Evolutionary conservation across 2,329 filamentous ascomycete genomes (phyloP).

Genomic region (Arthrobotrys conoides): DNA sequence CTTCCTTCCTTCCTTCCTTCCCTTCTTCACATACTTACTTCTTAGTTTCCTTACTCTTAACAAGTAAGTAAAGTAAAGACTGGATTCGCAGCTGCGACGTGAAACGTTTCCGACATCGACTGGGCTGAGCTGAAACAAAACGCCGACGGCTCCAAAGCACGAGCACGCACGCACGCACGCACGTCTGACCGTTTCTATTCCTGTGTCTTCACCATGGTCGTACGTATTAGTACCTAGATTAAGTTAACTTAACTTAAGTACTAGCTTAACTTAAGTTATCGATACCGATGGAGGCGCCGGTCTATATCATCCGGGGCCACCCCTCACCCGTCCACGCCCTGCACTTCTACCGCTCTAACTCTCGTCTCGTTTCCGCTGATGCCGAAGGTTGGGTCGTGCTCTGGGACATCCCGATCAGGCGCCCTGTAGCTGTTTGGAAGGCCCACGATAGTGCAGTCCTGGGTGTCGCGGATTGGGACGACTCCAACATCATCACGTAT

Average conservation of each 20-base stretch:
- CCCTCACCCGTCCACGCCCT: constrained; percentile 82
- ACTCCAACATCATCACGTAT: constrained; percentile 85
- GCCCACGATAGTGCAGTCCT: constrained; percentile 85
- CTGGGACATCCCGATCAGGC: constrained; percentile 87
- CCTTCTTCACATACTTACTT: too few species aligned
- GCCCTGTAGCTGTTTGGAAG: constrained; percentile 86
- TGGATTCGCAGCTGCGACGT: constrained; percentile 37
- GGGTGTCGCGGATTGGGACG: constrained; percentile 79
- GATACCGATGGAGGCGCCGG: constrained; percentile 61
- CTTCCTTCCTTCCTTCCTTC: too few species aligned
- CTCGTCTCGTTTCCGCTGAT: constrained; percentile 86
- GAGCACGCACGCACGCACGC: not conserved
- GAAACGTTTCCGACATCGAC: constrained; percentile 57
- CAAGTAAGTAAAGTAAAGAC: too few species aligned
- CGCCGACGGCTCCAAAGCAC: constrained; percentile 33
- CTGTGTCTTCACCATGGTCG: too few species aligned
- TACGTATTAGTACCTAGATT: too few species aligned
- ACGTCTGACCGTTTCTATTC: constrained; percentile 43
- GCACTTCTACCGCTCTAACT: constrained; percentile 79
- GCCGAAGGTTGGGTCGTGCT: constrained; percentile 88
- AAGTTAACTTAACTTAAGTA: too few species aligned
- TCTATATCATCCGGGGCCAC: constrained; percentile 87
- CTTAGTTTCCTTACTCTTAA: too few species aligned
- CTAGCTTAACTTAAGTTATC: too few species aligned
- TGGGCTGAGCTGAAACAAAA: constrained; percentile 53